Conservation (phyloP, 345 rosid genomes). For the Linum usitatissimum region DNA sequence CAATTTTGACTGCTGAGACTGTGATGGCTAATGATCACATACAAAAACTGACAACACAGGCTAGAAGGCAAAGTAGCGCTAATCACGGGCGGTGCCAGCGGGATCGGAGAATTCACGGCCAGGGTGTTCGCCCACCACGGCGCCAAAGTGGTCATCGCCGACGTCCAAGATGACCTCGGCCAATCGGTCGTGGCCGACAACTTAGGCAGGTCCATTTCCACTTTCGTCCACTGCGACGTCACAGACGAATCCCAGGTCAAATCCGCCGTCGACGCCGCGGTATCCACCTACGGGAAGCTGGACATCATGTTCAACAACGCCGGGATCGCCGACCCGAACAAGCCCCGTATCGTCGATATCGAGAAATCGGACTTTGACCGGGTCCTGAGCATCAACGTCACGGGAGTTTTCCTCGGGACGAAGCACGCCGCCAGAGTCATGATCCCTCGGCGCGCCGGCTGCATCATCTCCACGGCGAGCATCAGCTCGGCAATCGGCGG, state of each 20-base stretch:
- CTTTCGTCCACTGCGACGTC: constrained; percentile 14
- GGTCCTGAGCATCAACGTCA: constrained; percentile 26
- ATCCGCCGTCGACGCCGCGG: constrained; percentile 8
- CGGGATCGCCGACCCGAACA: constrained; percentile 13
- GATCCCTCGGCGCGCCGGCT: constrained; percentile 28
- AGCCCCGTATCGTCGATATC: constrained; percentile 27
- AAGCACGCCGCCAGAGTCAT: constrained; percentile 34
- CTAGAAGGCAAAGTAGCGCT: constrained; percentile 19
- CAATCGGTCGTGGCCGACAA: neutral
- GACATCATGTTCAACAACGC: constrained; percentile 27
- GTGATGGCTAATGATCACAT: neutral
- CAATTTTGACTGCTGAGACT: too few relatives aligned
- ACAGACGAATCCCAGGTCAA: constrained; percentile 10
- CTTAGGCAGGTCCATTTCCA: constrained; percentile 4
- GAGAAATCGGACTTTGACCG: constrained; percentile 30
- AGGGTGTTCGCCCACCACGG: constrained; percentile 15
- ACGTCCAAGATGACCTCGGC: constrained; percentile 14
- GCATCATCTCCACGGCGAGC: constrained; percentile 31
- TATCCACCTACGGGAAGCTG: constrained; percentile 13
- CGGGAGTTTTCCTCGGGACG: constrained; percentile 34
- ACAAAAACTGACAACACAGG: neutral
- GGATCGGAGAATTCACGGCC: constrained; percentile 18
- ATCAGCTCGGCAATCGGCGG: constrained; percentile 14
- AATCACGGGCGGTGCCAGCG: constrained; percentile 22
- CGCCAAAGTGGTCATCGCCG: constrained; percentile 12